Conservation (phyloP, 2,329 filamentous ascomycete genomes). For the Didymella sp. region DNA sequence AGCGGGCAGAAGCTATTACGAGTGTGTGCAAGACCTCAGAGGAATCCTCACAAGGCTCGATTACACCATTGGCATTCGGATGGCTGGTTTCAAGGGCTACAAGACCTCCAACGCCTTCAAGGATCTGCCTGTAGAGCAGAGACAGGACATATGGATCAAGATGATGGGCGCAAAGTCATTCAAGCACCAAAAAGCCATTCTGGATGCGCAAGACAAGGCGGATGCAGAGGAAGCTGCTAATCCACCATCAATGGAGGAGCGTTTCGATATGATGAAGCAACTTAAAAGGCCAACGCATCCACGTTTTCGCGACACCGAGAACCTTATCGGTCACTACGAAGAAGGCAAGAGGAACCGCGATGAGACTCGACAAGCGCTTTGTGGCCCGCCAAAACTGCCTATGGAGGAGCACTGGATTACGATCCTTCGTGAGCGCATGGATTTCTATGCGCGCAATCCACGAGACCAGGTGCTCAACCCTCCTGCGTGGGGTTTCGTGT, state of each 20-base stretch:
- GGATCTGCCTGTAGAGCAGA: not conserved
- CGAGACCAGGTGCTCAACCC: conserved; percentile 8
- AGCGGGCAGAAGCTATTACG: conserved; percentile 28
- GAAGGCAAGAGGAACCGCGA: conserved; percentile 24
- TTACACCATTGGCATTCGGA: conserved; percentile 20
- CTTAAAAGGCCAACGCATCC: conserved; percentile 19
- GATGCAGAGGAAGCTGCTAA: not conserved
- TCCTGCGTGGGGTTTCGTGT: conserved; percentile 26
- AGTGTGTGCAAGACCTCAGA: conserved; percentile 28
- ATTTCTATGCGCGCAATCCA: conserved; percentile 20
- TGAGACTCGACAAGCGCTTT: conserved; percentile 18
- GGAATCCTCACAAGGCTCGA: conserved; percentile 19
- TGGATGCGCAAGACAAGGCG: conserved; percentile 13
- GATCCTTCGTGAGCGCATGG: conserved; percentile 23
- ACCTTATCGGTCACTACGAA: conserved; percentile 21
- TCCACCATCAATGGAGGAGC: not conserved
- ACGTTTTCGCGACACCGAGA: conserved; percentile 20
- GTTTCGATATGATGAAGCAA: not conserved
- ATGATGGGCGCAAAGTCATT: conserved; percentile 14
- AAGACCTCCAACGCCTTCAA: not conserved
- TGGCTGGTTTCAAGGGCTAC: conserved; percentile 29
- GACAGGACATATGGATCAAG: not conserved
- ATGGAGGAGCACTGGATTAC: conserved; percentile 30
- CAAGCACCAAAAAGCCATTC: conserved; percentile 9
- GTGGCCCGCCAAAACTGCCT: conserved; percentile 12